A percentile compares a stretch with the other conserved stretches of the same genome.
Conservation (phyloP, 1,139 yeast genomes). For the Lodderomyces parapsilosis region DNA sequence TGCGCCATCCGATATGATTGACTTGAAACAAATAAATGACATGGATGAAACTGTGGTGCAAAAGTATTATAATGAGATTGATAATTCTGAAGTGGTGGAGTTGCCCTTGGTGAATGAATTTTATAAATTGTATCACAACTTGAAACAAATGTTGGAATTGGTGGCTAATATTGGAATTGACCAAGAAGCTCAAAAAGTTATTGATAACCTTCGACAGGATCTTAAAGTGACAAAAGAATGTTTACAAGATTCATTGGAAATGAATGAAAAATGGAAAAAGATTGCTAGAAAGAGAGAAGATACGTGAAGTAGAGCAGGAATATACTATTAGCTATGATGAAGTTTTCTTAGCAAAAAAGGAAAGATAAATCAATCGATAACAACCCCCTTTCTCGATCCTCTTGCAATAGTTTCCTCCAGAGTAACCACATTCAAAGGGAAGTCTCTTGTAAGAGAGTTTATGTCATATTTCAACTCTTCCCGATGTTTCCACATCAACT, state of each 20-base stretch:
- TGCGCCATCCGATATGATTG: constrained; percentile 36
- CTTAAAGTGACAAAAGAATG: constrained; percentile 36
- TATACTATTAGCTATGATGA: no score
- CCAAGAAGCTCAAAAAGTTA: constrained; percentile 13
- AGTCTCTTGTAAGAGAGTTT: constrained; percentile 22
- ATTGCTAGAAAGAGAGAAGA: constrained; percentile 8
- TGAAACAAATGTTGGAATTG: constrained; percentile 13
- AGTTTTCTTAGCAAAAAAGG: no score
- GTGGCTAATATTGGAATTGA: constrained; percentile 1
- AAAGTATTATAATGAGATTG: constrained; percentile 31
- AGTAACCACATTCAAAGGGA: constrained; percentile 31
- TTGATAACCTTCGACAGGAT: constrained; percentile 33
- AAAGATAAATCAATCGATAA: no score
- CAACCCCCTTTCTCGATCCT: constrained; percentile 15
- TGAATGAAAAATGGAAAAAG: constrained; percentile 50
- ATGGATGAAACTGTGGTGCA: constrained; percentile 20
- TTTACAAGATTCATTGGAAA: constrained; percentile 45
- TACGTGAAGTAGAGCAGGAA: no score
- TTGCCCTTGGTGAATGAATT: constrained; percentile 34
- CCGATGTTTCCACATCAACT: constrained; percentile 21
- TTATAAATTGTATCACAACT: constrained; percentile 29
- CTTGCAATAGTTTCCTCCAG: constrained; percentile 26
- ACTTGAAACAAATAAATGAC: constrained; percentile 20
- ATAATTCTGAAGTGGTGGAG: constrained; percentile 36
- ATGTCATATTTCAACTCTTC: constrained; percentile 10